Evolutionary conservation across 352 stramenopile species (phyloP), one percentile per base, ranked within the genome.

Genomic region (Elongisporangium undulatum): DNA sequence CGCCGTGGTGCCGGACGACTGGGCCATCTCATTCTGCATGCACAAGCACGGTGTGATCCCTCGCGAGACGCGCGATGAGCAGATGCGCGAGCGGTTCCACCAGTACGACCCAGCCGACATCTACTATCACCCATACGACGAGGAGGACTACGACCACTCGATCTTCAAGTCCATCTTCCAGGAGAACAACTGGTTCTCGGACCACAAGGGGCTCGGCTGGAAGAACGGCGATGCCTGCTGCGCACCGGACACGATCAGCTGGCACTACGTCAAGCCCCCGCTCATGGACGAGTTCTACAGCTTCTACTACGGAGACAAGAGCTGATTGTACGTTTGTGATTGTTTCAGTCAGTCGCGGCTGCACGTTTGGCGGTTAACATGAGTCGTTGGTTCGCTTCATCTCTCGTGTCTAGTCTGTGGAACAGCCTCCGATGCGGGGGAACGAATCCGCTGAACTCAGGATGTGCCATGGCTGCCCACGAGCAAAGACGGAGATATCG

Each of bases 11-110:
- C 80, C 82, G 2, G 86, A 95, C 66, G 86, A 95, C 70, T 94
- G 82, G 84, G 86, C 82, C 19, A 92, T 92, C 59, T 92, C 84
- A 48, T 95, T 95, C 56, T 95, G 86, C 66, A 95, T 95, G 86
- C 62, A 70, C 10, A 72, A 90, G 50, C 77, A 90, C 38, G 75
- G 75, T 8, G 76, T 94, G 21, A 67, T 63, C n/a, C 85, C 85
- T 0, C 12, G 73, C 26, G 86, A 95, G 66, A 94, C 84, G n/a
- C 72, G 86, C 38, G 86, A 95, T 66, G 57, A 59, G 15, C 22
- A 73, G 26, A 71, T 87, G 60, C 72, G 86, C 53, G 86, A 95
- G 66, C 75, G 86, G 9, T 95, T 94, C 63, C 86, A 95, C 61
- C 83, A 93, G 67, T 95, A 93, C 66, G 76, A 90, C 55, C 85